Percentiles rank a stretch among this genome's conserved stretches.
Evolutionary conservation across 768 basidiomycete genomes (phyloP).

Genomic region (Termitomyces sp.): DNA sequence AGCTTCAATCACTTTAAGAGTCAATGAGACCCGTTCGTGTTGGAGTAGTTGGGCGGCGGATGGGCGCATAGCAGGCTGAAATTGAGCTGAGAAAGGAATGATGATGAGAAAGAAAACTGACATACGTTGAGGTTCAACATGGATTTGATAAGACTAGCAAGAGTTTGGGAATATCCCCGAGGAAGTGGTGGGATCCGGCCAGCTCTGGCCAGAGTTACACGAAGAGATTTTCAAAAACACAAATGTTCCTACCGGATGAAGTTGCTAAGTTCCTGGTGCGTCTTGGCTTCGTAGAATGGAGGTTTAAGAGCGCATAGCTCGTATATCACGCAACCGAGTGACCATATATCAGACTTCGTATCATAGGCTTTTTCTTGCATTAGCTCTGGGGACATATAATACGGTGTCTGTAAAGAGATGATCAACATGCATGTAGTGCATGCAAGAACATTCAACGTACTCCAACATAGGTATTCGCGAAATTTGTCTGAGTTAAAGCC

Average conservation of each 20-base stretch:
- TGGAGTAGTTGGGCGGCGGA: slow-evolving; percentile 78
- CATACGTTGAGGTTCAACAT: slow-evolving; percentile 84
- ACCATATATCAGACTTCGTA: slow-evolving; percentile 98
- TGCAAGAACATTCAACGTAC: slow-evolving; percentile 42
- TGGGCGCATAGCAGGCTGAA: slow-evolving; percentile 81
- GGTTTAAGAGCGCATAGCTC: slow-evolving; percentile 94
- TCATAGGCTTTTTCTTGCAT: slow-evolving; percentile 98
- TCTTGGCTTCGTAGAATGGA: slow-evolving; percentile 91
- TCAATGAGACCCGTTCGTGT: slow-evolving; percentile 71
- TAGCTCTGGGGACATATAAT: slow-evolving; percentile 99
- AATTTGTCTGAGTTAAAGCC: slow-evolving; percentile 80
- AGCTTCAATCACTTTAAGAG: slow-evolving; percentile 68
- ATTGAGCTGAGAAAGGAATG: not conserved
- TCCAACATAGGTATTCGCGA: slow-evolving; percentile 96
- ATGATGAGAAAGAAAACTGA: not conserved
- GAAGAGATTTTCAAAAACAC: not conserved
- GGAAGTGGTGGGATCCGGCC: slow-evolving; percentile 92
- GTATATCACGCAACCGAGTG: slow-evolving; percentile 93
- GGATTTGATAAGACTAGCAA: slow-evolving; percentile 73
- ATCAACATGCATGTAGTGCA: not conserved
- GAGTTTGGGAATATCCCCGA: slow-evolving; percentile 70
- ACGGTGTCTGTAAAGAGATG: slow-evolving; percentile 77
- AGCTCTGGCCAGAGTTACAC: slow-evolving; percentile 35
- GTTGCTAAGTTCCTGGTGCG: slow-evolving; percentile 80
- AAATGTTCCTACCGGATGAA: slow-evolving; percentile 58